These are phyloP conservation scores for Herpotrichia juniperi DNA, from an alignment of 2,329 filamentous ascomycete species.

Conservation along the genomic window DNA sequence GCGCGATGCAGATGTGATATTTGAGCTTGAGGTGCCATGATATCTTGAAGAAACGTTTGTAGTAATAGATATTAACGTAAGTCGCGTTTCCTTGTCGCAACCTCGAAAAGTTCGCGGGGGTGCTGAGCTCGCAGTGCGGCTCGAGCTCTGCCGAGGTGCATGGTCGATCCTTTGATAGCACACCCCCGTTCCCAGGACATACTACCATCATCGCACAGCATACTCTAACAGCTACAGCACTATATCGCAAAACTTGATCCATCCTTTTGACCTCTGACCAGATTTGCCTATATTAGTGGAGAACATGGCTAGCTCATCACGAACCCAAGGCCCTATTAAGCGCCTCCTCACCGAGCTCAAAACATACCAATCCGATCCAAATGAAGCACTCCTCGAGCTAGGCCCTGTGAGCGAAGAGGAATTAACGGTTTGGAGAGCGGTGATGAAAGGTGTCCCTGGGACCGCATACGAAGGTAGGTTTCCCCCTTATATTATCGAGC, in stretches of 20 bases:
- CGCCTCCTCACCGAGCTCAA: conserved; percentile 67
- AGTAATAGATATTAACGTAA: too few relatives aligned
- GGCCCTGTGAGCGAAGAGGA: conserved; percentile 63
- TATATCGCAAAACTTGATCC: background rate
- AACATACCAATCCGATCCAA: conserved; percentile 61
- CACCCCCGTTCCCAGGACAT: background rate
- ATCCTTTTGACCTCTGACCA: background rate
- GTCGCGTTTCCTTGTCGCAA: background rate
- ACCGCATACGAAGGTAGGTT: conserved; percentile 66
- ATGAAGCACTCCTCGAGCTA: conserved; percentile 62
- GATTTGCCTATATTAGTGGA: background rate
- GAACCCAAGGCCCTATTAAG: conserved; percentile 55
- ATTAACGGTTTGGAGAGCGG: conserved; percentile 65
- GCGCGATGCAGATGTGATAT: conserved; percentile 65
- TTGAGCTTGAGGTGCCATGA: conserved; percentile 35
- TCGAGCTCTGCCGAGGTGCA: conserved; percentile 27
- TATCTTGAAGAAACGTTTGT: background rate
- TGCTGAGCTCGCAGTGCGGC: conserved; percentile 25
- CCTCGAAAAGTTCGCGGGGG: conserved; percentile 31
- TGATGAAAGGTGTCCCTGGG: conserved; percentile 63
- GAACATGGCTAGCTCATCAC: conserved; percentile 41
- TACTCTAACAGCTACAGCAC: background rate
- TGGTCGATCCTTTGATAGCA: background rate
- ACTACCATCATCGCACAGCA: conserved; percentile 2
- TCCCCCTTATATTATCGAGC: background rate